Evolutionary conservation across 2,329 filamentous ascomycete genomes (phyloP), one percentile per base, ranked within the genome.

Genomic region (Claviceps pazoutovae): DNA sequence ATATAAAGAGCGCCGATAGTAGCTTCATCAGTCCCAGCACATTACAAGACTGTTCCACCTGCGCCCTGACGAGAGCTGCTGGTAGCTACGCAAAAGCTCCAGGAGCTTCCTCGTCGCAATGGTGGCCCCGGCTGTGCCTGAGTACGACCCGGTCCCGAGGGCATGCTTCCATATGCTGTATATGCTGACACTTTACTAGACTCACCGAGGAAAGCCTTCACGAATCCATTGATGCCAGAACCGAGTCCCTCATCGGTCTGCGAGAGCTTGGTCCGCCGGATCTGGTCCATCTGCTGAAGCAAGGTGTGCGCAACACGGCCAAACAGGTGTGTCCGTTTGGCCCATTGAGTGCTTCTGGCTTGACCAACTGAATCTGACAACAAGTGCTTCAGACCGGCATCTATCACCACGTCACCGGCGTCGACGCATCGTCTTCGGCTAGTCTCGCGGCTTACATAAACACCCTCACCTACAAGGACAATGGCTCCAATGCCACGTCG

Each of bases 361-460:
- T 43, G 36, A 4, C 21, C 23, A 34, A 17, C 39, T 11, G 42
- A 42, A 54, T 50, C 58, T 64, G 53, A 64, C 51, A 21, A 26
- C 16, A 36, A 16, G 5, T 16, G 41, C 36, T 49, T 4, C 48
- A 96, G 86, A 83, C 83, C 55, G 93, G 93, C 54, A 84, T 96
- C 52, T 98, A 98, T 66, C 93, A 98, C 68, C 93, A 98, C 82
- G 90, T 96, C 60, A 95, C 89, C 41, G 93, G 93, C 55, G 84
- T 96, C 64, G 93, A 98, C 71, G 93, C 93, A 48, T 98, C 93
- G 2, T 97, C 93, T 6, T 97, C 93, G 9, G 93, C 93, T 54
- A 97, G 91, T 70, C 74, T 98, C 54, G 93, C 93, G 42, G 93
- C 93, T 60, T 98, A 98, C 70, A 95, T 98, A 71, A 98, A 97